Base-by-base conservation (phyloP, 768 basidiomycete species). In the Sporobolomyces roseus region DNA sequence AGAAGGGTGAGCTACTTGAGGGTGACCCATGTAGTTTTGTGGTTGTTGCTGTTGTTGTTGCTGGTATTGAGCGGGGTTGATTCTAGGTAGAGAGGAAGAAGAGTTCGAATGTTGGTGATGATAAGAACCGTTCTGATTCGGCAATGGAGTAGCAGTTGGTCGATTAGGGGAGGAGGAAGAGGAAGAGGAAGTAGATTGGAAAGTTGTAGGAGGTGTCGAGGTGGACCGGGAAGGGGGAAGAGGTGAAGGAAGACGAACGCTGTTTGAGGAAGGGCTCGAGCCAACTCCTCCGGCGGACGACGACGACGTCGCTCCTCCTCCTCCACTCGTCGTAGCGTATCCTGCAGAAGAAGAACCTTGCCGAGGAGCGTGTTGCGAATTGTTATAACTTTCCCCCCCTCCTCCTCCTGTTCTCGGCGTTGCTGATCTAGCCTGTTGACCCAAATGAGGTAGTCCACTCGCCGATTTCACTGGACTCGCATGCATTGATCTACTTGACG, bases 141-240 rank as follows among this genome's bases (percentile, higher is more conserved):
- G 66, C 2, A 59, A 27, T 7, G 56, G 36, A 2, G 53, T 51
- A 9, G 66, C 61, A 1, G 36, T n/a, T 8, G 66, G 66, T 7
- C 54, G 46, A 38, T 41, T 51, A 41, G 60, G 54, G 23, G 53
- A 33, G 21, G 53, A 55, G 6, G 27, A 4, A 25, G 25, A 16
- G 29, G 52, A n/a, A n/a, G n/a, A n/a, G n/a, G n/a, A n/a, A n/a
- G n/a, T n/a, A n/a, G n/a, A n/a, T n/a, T n/a, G n/a, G n/a, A n/a
- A n/a, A n/a, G n/a, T 23, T 13, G 14, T 16, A 29, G 60, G 66
- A 21, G 66, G 66, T 1, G 60, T 62, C 27, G 66, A 68, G 36
- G 61, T 29, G 12, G 66, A 56, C 16, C 66, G 61, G 25, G 61
- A 56, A 41, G 66, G 66, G 17, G 49, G 54, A 49, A 46, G 23